Percentiles rank a stretch among this genome's conserved stretches.
Conservation (phyloP, 2,329 filamentous ascomycete species). For the Neurospora sp. region DNA sequence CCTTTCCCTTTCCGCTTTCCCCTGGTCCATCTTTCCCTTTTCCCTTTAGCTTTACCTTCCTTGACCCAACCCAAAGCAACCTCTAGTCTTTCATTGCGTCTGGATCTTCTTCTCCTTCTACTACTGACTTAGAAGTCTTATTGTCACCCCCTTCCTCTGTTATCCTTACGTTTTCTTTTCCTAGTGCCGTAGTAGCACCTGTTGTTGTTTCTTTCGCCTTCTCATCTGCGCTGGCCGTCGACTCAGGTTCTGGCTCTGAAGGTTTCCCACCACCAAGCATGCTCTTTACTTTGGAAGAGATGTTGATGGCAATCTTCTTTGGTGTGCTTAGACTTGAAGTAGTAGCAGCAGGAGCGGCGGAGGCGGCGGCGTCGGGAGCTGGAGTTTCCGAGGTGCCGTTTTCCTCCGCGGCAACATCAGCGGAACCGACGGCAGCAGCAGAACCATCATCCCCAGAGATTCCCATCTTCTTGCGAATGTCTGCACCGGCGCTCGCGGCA, state of each 20-base stretch:
- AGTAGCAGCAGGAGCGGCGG: not conserved
- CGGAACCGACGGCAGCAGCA: too few species aligned
- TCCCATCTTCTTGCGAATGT: constrained; percentile 36
- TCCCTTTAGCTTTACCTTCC: not conserved
- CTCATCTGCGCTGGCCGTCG: not conserved
- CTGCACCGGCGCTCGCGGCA: constrained; percentile 29
- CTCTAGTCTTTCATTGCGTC: not conserved
- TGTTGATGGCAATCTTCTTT: constrained; percentile 17
- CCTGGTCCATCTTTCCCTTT: not conserved
- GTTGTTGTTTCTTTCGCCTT: not conserved
- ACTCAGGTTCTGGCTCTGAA: not conserved
- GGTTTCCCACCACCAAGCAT: not conserved
- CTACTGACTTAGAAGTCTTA: not conserved
- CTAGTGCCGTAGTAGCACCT: not conserved
- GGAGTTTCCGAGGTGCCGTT: too few species aligned
- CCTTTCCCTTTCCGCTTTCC: not conserved
- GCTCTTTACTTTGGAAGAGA: constrained; percentile 6
- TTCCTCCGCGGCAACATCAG: too few species aligned
- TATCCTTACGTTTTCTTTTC: not conserved
- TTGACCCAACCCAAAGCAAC: not conserved
- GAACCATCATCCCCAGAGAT: constrained; percentile 24
- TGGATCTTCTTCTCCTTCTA: not conserved
- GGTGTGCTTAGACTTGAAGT: not conserved
- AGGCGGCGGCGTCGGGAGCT: not conserved
- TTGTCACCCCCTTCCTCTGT: not conserved